These are phyloP conservation scores for Pythium rishiriense DNA, from an alignment of 352 stramenopile species.

Conservation along the genomic window DNA sequence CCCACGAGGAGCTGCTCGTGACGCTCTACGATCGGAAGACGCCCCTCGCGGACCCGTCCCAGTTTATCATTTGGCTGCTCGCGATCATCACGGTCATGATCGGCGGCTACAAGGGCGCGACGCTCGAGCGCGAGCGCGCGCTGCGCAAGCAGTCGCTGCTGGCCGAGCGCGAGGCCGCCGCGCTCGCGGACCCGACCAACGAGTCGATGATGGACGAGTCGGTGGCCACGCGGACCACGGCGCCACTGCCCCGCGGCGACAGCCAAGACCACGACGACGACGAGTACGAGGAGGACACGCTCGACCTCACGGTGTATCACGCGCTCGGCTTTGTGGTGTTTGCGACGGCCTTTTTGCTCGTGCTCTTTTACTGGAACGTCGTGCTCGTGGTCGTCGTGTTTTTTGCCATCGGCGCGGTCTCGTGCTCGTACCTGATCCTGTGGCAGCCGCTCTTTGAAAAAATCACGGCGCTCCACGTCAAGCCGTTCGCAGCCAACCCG, in stretches of 20 bases:
- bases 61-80: constrained; percentile 75
- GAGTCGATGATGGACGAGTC: constrained; percentile 34
- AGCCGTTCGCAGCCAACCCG: constrained; percentile 32
- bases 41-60: constrained; percentile 56
- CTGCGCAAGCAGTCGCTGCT: constrained; percentile 34
- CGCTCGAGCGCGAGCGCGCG: constrained; percentile 64
- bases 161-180: constrained; percentile 5
- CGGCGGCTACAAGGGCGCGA: constrained; percentile 69
- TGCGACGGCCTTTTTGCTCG: constrained; percentile 85
- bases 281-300: constrained; percentile 63
- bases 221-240: constrained; percentile 3
- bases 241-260: constrained; percentile 43
- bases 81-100: constrained; percentile 73
- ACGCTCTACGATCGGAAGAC: constrained; percentile 69
- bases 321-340: constrained; percentile 91
- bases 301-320: constrained; percentile 90
- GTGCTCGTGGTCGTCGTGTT: constrained; percentile 77
- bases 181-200: constrained; percentile 34
- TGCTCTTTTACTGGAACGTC: constrained; percentile 90
- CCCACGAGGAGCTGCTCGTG: constrained; percentile 37
- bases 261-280: constrained; percentile 45
- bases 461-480: constrained; percentile 34
- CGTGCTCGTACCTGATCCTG: constrained; percentile 52
- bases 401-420: constrained; percentile 63
- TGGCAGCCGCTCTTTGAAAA: constrained; percentile 59